Conservation (phyloP, 1,284 basidiomycete genomes). For the Ustilago nuda region DNA sequence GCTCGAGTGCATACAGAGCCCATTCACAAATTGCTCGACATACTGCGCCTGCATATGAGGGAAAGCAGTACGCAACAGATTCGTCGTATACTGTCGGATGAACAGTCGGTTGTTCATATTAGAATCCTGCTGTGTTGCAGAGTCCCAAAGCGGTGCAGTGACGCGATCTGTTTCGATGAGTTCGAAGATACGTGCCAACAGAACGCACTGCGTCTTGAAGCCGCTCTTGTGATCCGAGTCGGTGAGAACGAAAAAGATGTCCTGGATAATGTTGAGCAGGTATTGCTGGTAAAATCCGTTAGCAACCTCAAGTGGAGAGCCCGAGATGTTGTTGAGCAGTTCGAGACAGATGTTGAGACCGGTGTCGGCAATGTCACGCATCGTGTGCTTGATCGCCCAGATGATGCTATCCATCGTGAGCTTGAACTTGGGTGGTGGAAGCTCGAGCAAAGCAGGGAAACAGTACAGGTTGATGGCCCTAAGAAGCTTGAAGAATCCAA, state of each 20-base stretch:
- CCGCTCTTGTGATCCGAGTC: constrained; percentile 98
- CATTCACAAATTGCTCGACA: constrained; percentile 73
- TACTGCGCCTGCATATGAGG: constrained; percentile 69
- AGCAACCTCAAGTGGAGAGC: constrained; percentile 80
- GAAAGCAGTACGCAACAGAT: constrained; percentile 72
- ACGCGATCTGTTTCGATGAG: constrained; percentile 87
- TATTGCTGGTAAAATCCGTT: constrained; percentile 91
- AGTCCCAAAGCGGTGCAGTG: constrained; percentile 86
- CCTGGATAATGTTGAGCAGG: constrained; percentile 91
- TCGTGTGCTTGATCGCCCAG: constrained; percentile 99
- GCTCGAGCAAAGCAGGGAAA: constrained; percentile 92
- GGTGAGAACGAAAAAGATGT: constrained; percentile 96
- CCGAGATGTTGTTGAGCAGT: constrained; percentile 94
- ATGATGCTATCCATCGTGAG: constrained; percentile 98
- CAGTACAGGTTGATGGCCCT: constrained; percentile 92
- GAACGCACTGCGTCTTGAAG: constrained; percentile 68
- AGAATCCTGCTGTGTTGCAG: constrained; percentile 77
- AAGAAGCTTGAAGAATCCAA: constrained; percentile 96
- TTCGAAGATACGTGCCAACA: constrained; percentile 89
- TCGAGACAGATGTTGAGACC: constrained; percentile 86
- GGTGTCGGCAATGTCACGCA: constrained; percentile 97
- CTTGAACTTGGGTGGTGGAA: constrained; percentile 94
- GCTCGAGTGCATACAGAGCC: constrained; percentile 84
- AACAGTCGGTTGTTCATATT: constrained; percentile 84
- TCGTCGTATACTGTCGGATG: constrained; percentile 88